phyloP scores from a whole-genome alignment of 2,329 filamentous ascomycete genomes.

The Ophiostoma angusticollis region DNA sequence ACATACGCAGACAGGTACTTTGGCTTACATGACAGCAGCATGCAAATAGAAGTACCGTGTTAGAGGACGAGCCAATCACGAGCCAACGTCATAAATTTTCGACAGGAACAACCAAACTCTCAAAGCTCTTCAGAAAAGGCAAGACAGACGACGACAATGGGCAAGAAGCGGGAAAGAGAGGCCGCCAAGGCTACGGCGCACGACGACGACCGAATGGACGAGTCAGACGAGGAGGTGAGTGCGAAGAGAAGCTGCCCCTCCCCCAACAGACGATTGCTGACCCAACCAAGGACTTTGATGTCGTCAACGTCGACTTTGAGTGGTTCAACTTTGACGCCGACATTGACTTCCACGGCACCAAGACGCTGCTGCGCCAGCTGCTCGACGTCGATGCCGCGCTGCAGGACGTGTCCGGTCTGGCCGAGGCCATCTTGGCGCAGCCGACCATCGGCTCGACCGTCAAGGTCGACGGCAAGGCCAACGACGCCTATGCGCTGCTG shows the following conservation, averaged over 20 bases:
- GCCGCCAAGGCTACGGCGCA: slow-evolving; percentile 17
- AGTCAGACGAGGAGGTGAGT: slow-evolving; percentile 38
- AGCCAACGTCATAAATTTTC: slow-evolving; percentile 11
- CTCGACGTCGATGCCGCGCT: slow-evolving; percentile 78
- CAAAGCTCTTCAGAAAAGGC: not conserved
- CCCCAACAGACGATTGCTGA: too few relatives aligned
- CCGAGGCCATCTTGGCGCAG: slow-evolving; percentile 75
- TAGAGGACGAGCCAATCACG: slow-evolving; percentile 6
- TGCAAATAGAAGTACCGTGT: not conserved
- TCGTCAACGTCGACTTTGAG: slow-evolving; percentile 93
- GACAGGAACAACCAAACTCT: not conserved
- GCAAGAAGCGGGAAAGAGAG: slow-evolving; percentile 26
- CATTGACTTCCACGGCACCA: slow-evolving; percentile 90
- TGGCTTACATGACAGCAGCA: not conserved
- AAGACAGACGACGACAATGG: slow-evolving; percentile 16
- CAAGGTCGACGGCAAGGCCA: slow-evolving; percentile 91
- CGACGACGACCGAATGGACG: slow-evolving; percentile 26
- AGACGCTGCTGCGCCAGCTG: slow-evolving; percentile 78
- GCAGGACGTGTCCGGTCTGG: slow-evolving; percentile 75
- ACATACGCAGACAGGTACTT: not conserved
- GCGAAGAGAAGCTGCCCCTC: too few relatives aligned
- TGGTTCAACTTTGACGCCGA: slow-evolving; percentile 92
- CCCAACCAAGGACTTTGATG: slow-evolving; percentile 60
- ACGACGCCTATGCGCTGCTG: slow-evolving; percentile 83
- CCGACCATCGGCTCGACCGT: slow-evolving; percentile 84